Base-by-base conservation (phyloP, 495 filamentous ascomycete genomes). In the Daldinia bambusicola region DNA sequence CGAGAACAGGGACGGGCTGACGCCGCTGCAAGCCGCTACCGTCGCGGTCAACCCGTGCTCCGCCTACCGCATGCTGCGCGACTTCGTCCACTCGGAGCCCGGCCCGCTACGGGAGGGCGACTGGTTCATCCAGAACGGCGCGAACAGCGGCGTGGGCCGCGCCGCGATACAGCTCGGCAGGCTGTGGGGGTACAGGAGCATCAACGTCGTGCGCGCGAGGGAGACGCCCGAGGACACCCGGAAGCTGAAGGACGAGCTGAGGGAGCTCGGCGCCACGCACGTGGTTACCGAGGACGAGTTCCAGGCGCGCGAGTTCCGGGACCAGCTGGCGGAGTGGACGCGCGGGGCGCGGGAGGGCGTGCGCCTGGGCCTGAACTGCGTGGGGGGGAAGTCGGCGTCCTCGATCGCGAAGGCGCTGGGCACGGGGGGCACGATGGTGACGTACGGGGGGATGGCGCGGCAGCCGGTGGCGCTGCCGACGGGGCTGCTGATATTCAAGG, bases 121-220 rank as follows among this genome's bases (percentile, higher is more conserved):
- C 37, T 99, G 96, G 96, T 90, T 97, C 67, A 84, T 98, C 40
- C 96, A 99, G 83, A 99, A 99, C 74, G 96, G 95, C 2, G 95
- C 95, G 8, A 99, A 99, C 76, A 90, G 86, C 56, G 96, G 93
- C 1, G 95, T 98, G 22, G 95, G 95, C 5, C 80, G 95, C 36
- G 90, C 93, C 8, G 94, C 92, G 16, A 93, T 97, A 60, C 95
- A 99, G 80, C 76, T 99, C 0, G 94, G 86, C 1, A 81, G 80
- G 59, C 79, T 91, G 55, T 98, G 94, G 95, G 94, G 94, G 0
- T 85, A 93, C 66, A 89, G 93, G 71, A 93, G 89, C 51, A 88
- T 99, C 62, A 98, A 97, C 75, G 86, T 99, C 8, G 82, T 99
- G 36, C 84, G 95, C 12, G 87, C 89, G 63, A 79, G 96, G 41